phyloP scores from a whole-genome alignment of 1,284 basidiomycete genomes.

The Pseudozyma pruni region DNA sequence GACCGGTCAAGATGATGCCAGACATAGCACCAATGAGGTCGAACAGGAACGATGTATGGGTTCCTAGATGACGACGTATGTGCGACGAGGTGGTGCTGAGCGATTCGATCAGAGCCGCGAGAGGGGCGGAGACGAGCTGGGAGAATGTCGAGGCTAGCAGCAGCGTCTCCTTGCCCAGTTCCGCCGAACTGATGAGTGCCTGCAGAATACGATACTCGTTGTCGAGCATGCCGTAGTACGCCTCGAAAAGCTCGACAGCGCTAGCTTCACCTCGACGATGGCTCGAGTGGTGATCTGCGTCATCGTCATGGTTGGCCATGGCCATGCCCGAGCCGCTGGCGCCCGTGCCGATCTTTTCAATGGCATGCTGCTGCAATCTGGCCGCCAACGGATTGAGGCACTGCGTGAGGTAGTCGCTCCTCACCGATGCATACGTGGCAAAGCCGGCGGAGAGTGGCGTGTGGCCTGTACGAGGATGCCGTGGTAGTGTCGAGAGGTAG shows the following conservation, averaged over 20 bases:
- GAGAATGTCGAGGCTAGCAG: constrained; percentile 42
- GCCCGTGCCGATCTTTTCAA: constrained; percentile 50
- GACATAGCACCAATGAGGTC: constrained; percentile 47
- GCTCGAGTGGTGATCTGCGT: constrained; percentile 39
- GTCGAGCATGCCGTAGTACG: constrained; percentile 54
- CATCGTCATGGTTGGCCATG: constrained; percentile 50
- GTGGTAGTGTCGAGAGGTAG: constrained; percentile 53
- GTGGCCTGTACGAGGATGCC: constrained; percentile 51
- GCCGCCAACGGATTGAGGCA: constrained; percentile 37
- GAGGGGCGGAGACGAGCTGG: constrained; percentile 31
- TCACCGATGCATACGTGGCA: constrained; percentile 38
- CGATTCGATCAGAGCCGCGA: constrained; percentile 32
- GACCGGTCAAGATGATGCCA: constrained; percentile 29
- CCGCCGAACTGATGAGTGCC: constrained; percentile 35
- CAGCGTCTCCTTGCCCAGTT: constrained; percentile 41
- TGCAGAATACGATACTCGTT: constrained; percentile 52
- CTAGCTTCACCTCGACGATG: constrained; percentile 47
- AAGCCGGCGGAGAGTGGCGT: constrained; percentile 50
- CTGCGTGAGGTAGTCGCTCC: constrained; percentile 45
- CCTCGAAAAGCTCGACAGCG: constrained; percentile 48
- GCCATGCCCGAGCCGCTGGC: constrained; percentile 44
- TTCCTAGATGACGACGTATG: constrained; percentile 44
- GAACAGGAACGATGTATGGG: constrained; percentile 59
- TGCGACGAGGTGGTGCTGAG: constrained; percentile 50
- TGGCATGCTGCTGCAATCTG: constrained; percentile 42